Evolutionary conservation across 2,329 filamentous ascomycete species (phyloP), one percentile per base, ranked within the genome.

Genomic region (Stagonosporopsis vannaccii): DNA sequence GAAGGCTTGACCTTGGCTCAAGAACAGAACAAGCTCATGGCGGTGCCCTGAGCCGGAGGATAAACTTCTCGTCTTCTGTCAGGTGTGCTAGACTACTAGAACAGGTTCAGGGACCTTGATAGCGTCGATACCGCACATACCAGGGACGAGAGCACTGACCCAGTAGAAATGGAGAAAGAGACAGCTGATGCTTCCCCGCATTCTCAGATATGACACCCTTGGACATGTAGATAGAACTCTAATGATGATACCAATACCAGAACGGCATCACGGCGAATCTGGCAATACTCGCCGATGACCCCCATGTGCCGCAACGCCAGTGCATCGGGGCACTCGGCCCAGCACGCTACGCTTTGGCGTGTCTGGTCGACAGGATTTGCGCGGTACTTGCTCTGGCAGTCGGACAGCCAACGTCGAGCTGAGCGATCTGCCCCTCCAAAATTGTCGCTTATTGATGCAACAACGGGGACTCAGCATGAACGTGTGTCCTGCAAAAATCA

Each of bases 1-100:
- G 81, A 83, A 68, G 79, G 79, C 30, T 71, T 79, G 60, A 80
- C 79, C 20, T 68, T 81, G 44, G 79, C 80, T 9, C 75, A 78
- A 62, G 78, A 79, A 61, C 80, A 82, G 69, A 81, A 81, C 56
- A 76, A 77, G 58, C 53, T 75, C 30, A 75, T 76, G 61, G 73
- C 73, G 54, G 73, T 71, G 20, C 70, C 74, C 51, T 76, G 68
- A 75, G 51, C 7, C 20, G 7, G 9, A n/a, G 13, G 19, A 9
- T 32, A 4, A 15, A 23, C 9, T 22, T 23, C 9, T 22, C 3
- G 37, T 30, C 25, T 35, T 28, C 43, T 43, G 22, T 44, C 17
- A 12, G 35, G 32, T 33, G 39, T 42, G 47, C 25, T 37, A 33
- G 17, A 35, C 22, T 6, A 19, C 36, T 20, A 37, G 26, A 28